Evolutionary conservation across 2,329 filamentous ascomycete species (phyloP).

Genomic region (Cephalotrichum gorgonifer): DNA sequence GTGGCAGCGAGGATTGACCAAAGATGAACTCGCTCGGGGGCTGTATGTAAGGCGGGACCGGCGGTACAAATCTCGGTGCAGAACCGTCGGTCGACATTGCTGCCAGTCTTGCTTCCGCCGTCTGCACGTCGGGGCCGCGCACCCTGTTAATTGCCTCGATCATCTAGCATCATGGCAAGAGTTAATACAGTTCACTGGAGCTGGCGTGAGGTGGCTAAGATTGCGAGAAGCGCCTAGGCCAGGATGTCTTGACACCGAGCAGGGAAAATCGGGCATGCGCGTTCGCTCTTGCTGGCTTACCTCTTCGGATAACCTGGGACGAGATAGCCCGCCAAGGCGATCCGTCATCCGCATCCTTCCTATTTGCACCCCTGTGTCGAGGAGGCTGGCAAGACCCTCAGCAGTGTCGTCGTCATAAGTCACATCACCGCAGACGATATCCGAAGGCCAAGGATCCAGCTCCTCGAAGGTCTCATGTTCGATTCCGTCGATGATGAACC

Average conservation of each 20-base stretch:
- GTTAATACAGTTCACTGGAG: background rate
- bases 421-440: constrained; percentile 52
- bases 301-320: constrained; percentile 62
- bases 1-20: constrained; percentile 34
- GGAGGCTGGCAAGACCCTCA: constrained; percentile 48
- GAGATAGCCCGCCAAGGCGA: constrained; percentile 60
- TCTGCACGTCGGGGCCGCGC: background rate
- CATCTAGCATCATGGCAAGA: background rate
- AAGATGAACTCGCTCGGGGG: constrained; percentile 61
- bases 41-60: constrained; percentile 55
- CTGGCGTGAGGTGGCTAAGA: background rate
- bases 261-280: too few species aligned
- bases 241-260: background rate
- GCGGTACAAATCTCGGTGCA: constrained; percentile 47
- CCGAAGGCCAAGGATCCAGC: constrained; percentile 49
- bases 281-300: too few species aligned
- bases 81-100: constrained; percentile 7
- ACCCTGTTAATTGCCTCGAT: background rate
- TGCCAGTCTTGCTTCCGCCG: background rate
- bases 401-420: constrained; percentile 51
- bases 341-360: constrained; percentile 65
- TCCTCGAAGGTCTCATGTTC: constrained; percentile 51
- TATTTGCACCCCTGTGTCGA: constrained; percentile 62
- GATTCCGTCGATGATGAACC: constrained; percentile 36
- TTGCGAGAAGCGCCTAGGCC: too few species aligned